Base-by-base conservation (phyloP, 2,329 filamentous ascomycete species). In the Septoria linicola region DNA sequence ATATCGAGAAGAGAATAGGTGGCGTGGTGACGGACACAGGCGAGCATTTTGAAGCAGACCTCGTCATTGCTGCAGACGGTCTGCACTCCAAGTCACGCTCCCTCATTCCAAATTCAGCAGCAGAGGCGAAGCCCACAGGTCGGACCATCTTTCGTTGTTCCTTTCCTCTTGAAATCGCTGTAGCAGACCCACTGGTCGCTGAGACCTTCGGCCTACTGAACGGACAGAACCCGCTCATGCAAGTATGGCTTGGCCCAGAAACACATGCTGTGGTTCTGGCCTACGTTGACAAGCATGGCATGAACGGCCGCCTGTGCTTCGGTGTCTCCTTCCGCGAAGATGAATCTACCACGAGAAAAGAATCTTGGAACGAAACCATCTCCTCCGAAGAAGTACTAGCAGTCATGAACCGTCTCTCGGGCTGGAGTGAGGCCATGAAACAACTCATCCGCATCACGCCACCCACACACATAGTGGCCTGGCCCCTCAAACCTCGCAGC, bases 401-500 rank as follows among this genome's bases (percentile, higher is more conserved):
- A 2, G 36, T 56, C 17, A 54, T 61, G 25, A 52, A 56, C 16
- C 41, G 55, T 13, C 20, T 54, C 1, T 45, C 55, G 10, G 64
- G 67, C 49, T 65, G 76, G 47, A 73, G 76, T 58, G 73, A 73
- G 1, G 66, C 71, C 11, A 75, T 78, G 47, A 68, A 68, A 17
- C 72, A 71, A 1, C 72, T 76, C 1, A 69, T 80, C 10, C 63
- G 68, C 25, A 68, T 70, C 35, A 78, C 59, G n/a, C 63, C 62
- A 20, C 44, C 59, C 4, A 53, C 48, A n/a, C 54, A 30, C 10
- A 58, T 63, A 6, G 69, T 80, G 1, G 76, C 79, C 59, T 81
- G 77, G 77, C 79, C 79, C 57, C 74, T 80, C 19, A 76, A 77
- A 37, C 80, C 78, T 53, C 71, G 78, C 34, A 76, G 80, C 58